A percentile compares a stretch with the other conserved stretches of the same genome.
These are phyloP conservation scores for Argentina anserina DNA, from an alignment of 306 rosid species.

Conservation along the genomic window DNA sequence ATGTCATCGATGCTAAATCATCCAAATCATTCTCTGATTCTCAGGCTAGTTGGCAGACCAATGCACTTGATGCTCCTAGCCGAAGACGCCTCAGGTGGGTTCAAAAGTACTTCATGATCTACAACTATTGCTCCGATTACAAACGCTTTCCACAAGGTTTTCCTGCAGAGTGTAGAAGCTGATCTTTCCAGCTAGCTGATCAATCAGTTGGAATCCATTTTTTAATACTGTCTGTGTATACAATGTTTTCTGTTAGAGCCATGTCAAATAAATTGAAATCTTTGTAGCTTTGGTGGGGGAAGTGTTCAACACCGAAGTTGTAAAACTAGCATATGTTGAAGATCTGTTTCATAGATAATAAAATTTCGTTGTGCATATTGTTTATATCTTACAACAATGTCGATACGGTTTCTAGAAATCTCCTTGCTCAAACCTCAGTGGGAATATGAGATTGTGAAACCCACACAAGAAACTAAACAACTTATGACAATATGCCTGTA, in stretches of 20 bases:
- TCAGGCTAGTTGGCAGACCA: constrained; percentile 28
- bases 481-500: background rate
- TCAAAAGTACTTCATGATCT: constrained; percentile 81
- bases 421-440: background rate
- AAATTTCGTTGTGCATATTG: background rate
- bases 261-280: background rate
- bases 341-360: constrained; percentile 5
- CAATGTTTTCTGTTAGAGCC: background rate
- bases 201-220: background rate
- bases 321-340: background rate
- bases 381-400: no score
- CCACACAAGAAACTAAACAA: background rate
- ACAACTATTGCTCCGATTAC: constrained; percentile 69
- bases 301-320: background rate
- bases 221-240: background rate
- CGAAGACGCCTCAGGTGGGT: constrained; percentile 85
- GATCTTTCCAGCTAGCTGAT: constrained; percentile 7
- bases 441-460: background rate
- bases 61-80: constrained; percentile 60
- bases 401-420: background rate
- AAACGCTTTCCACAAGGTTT: constrained; percentile 69
- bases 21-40: constrained; percentile 37
- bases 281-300: background rate
- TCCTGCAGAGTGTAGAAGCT: constrained; percentile 59
- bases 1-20: constrained; percentile 30